phyloP scores from a whole-genome alignment of 768 basidiomycete genomes.

The Boletus edulis region DNA sequence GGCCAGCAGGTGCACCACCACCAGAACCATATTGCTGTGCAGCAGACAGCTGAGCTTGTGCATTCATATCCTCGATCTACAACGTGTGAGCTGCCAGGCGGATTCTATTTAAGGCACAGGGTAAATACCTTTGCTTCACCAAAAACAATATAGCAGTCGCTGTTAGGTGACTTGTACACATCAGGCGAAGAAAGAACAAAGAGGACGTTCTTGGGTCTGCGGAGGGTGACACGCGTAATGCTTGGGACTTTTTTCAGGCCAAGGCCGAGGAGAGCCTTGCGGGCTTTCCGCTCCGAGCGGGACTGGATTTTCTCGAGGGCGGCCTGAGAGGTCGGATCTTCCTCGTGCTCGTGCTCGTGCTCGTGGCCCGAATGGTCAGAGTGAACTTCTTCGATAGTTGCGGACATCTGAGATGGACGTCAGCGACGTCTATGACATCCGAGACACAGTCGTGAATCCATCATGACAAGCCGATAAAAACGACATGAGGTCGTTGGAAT shows the following conservation, averaged over 20 bases:
- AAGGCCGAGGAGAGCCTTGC: slow-evolving; percentile 87
- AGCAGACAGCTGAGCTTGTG: slow-evolving; percentile 70
- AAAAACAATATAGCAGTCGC: slow-evolving; percentile 98
- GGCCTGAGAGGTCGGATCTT: slow-evolving; percentile 81
- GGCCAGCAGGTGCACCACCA: slow-evolving; percentile 42
- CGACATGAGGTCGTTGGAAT: background rate
- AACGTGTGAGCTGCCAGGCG: background rate
- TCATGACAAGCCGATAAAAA: slow-evolving; percentile 2
- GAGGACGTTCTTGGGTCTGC: slow-evolving; percentile 94
- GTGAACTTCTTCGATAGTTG: slow-evolving; percentile 72
- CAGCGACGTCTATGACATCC: slow-evolving; percentile 32
- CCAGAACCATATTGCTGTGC: slow-evolving; percentile 72
- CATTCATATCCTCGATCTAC: slow-evolving; percentile 86
- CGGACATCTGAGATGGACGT: slow-evolving; percentile 56
- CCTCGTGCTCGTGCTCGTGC: slow-evolving; percentile 68
- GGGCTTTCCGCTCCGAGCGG: slow-evolving; percentile 90
- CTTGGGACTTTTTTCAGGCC: slow-evolving; percentile 91
- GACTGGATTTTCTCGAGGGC: slow-evolving; percentile 93
- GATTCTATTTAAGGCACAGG: slow-evolving; percentile 5
- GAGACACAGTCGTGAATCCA: slow-evolving; percentile 29
- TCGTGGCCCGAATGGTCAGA: slow-evolving; percentile 81
- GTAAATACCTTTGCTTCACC: slow-evolving; percentile 85
- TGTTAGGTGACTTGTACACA: slow-evolving; percentile 96
- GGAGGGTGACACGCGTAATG: slow-evolving; percentile 93
- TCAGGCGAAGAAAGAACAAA: slow-evolving; percentile 93